These are phyloP conservation scores for Nidularia sp. DNA, from an alignment of 768 basidiomycete species.

Conservation along the genomic window DNA sequence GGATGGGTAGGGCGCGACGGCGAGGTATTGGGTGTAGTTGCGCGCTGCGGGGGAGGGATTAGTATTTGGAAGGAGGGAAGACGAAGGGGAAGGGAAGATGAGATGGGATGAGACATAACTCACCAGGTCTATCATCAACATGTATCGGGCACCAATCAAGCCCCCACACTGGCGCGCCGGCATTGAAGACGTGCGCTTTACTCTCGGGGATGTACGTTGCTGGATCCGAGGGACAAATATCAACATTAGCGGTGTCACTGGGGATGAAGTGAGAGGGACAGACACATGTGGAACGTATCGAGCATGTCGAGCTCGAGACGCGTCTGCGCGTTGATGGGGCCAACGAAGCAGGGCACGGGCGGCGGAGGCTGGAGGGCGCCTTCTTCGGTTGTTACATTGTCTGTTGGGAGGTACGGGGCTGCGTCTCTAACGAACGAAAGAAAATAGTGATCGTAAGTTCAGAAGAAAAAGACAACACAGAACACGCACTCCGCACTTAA, in stretches of 20 bases:
- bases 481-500: slow-evolving; percentile 44
- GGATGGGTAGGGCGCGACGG: slow-evolving; percentile 73
- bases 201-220: slow-evolving; percentile 58
- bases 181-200: slow-evolving; percentile 71
- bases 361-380: slow-evolving; percentile 49
- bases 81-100: too few species aligned
- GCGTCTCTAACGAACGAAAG: slow-evolving; percentile 40
- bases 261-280: slow-evolving; percentile 12
- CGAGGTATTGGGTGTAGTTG: slow-evolving; percentile 71
- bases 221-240: slow-evolving; percentile 17
- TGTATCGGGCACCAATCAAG: slow-evolving; percentile 92
- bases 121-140: slow-evolving; percentile 50
- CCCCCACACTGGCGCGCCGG: slow-evolving; percentile 88
- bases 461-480: slow-evolving; percentile 5
- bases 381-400: slow-evolving; percentile 43
- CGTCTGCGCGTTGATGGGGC: slow-evolving; percentile 54
- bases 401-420: slow-evolving; percentile 55
- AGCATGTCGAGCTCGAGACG: slow-evolving; percentile 49
- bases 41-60: slow-evolving; percentile 33
- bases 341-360: slow-evolving; percentile 58
- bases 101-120: too few species aligned
- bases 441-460: slow-evolving; percentile 6
- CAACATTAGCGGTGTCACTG: neutral
- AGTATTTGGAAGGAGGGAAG: neutral
- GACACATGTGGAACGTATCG: slow-evolving; percentile 56